phyloP scores from a whole-genome alignment of 768 basidiomycete genomes.

The Dioszegia hungarica region DNA sequence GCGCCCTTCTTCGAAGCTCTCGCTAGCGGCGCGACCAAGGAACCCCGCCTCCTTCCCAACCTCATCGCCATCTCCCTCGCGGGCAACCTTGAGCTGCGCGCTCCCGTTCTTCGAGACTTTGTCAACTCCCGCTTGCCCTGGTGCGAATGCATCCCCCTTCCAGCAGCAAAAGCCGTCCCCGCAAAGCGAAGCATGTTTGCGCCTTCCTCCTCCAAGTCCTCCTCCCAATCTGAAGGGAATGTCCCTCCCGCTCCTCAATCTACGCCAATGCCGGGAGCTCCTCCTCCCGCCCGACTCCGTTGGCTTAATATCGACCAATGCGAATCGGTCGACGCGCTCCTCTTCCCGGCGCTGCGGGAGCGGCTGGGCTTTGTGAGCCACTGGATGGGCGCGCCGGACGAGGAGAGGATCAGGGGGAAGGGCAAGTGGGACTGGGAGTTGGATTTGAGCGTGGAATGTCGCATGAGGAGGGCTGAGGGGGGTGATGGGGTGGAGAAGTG shows the following conservation, averaged over 20 bases:
- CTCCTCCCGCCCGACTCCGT: constrained; percentile 8
- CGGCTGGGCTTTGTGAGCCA: constrained; percentile 21
- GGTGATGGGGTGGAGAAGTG: constrained; percentile 6
- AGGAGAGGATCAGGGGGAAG: constrained; percentile 27
- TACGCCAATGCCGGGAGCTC: neutral
- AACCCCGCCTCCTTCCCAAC: neutral
- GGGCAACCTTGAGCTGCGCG: constrained; percentile 4
- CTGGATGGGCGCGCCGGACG: constrained; percentile 10
- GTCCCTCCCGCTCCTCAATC: neutral
- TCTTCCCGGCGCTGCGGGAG: constrained; percentile 1
- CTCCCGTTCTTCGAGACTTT: constrained; percentile 10
- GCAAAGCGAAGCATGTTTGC: neutral
- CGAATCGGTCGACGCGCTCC: constrained; percentile 19
- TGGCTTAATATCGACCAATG: constrained; percentile 42
- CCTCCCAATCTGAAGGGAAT: neutral
- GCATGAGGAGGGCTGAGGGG: neutral
- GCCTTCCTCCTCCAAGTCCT: neutral
- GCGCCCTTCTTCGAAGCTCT: constrained; percentile 20
- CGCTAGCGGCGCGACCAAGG: neutral
- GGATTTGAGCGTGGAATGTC: constrained; percentile 10
- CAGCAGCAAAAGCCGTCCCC: neutral
- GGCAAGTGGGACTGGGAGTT: constrained; percentile 25
- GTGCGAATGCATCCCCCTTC: neutral
- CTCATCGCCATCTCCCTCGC: constrained; percentile 1
- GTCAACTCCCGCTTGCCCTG: constrained; percentile 2